These are phyloP conservation scores for Kodamaea alishanica DNA, from an alignment of 1,139 yeast genomes.

Conservation along the genomic window DNA sequence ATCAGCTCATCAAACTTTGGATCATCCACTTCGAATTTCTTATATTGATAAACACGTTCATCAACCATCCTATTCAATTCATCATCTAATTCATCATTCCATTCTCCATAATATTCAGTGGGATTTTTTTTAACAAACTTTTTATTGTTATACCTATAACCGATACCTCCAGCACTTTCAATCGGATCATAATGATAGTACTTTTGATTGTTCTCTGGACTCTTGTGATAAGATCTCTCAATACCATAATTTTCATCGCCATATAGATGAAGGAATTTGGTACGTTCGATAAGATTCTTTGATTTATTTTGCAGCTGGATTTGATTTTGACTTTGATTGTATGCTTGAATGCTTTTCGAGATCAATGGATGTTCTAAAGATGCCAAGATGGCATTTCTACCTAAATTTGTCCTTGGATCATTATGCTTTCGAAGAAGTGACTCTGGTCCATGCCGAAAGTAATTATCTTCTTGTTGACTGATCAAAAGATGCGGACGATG, in stretches of 20 bases:
- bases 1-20: slow-evolving; percentile 5
- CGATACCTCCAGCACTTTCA: background rate
- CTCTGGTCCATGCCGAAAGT: too few species aligned
- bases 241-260: background rate
- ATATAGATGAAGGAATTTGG: slow-evolving; percentile 1
- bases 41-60: slow-evolving; percentile 7
- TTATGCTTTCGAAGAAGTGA: too few species aligned
- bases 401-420: background rate
- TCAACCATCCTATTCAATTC: slow-evolving; percentile 9
- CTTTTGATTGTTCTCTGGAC: background rate
- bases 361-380: slow-evolving; percentile 10
- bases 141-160: slow-evolving; percentile 1
- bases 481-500: too few species aligned
- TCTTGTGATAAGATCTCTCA: background rate
- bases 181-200: slow-evolving; percentile 7
- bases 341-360: slow-evolving; percentile 10
- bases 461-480: too few species aligned
- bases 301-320: background rate
- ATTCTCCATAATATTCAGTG: slow-evolving; percentile 6
- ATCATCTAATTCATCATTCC: slow-evolving; percentile 9
- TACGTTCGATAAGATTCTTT: slow-evolving; percentile 3
- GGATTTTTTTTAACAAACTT: slow-evolving; percentile 4
- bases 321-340: slow-evolving; percentile 8
- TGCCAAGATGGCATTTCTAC: slow-evolving; percentile 8
- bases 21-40: slow-evolving; percentile 1